Evolutionary conservation across 1,284 basidiomycete species (phyloP), one percentile per base, ranked within the genome.

Genomic region (Mycosarcoma mackinlayi): DNA sequence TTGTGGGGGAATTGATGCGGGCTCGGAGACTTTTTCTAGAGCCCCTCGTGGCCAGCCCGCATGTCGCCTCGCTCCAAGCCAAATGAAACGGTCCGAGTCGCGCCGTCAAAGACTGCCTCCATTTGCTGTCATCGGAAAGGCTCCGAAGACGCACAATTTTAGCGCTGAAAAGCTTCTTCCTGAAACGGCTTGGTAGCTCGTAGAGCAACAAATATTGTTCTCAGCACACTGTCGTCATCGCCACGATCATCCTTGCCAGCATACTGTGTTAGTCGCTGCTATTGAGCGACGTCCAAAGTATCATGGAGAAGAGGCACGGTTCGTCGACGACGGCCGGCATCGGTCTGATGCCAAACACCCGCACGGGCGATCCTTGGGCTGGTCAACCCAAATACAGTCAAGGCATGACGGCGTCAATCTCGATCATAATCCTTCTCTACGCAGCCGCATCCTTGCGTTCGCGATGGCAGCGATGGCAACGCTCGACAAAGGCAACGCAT

Each of bases 301-400:
- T 21, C 5, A 56, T 70, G 44, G 56, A 64, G 37, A 46, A 45
- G 31, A 59, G 67, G 35, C 52, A 64, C 31, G 57, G 48, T 27
- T 48, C 67, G 18, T 42, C 61, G 9, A 57, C 53, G 8, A 71
- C 62, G 16, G 62, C 68, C 1, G 62, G 62, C 41, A 39, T 71
- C 16, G 67, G 67, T 16, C 40, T 70, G 35, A 6, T 65, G 41
- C 39, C 48, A 10, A 63, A 66, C 47, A 65, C 54, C 3, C 56
- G 52, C 9, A 65, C 55, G 13, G 65, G 64, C 14, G 73, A 75
- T 39, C 73, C 73, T 0, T 75, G 68, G 69, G 27, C 39, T 4
- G 62, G 62, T 11, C 73, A 75, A 52, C 42, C 65, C 8, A 73
- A 73, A 40, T 75, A 75, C 48, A 61, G 37, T 48, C 54, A 73